Conservation (phyloP, 306 rosid species). For the Myrica gale region DNA sequence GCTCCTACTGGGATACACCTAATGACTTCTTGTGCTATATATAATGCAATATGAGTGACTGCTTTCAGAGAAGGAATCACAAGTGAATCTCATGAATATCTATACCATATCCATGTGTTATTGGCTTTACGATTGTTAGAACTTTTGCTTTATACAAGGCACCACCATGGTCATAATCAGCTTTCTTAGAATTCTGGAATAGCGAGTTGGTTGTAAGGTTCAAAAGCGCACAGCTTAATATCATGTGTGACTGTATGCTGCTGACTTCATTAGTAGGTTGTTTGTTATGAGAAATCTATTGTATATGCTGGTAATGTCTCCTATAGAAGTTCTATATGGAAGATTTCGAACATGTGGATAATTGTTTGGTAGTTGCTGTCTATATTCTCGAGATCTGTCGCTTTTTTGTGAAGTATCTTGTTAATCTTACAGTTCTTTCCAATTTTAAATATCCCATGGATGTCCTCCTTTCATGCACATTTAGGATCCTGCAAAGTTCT, state of each 20-base stretch:
- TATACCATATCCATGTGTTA: not conserved
- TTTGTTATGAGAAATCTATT: not conserved
- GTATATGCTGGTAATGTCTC: not conserved
- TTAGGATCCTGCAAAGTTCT: conserved; percentile 85
- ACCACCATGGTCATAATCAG: not conserved
- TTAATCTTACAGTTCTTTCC: too few relatives aligned
- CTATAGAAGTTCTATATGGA: not conserved
- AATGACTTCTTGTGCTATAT: conserved; percentile 1
- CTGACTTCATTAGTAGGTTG: not conserved
- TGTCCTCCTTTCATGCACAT: conserved; percentile 16
- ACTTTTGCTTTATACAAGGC: not conserved
- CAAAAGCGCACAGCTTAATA: not conserved
- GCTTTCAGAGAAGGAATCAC: not conserved
- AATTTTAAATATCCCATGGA: too few relatives aligned
- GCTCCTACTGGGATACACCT: not conserved
- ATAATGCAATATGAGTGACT: not conserved
- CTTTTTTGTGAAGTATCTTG: too few relatives aligned
- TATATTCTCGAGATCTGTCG: not conserved
- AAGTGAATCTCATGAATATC: not conserved
- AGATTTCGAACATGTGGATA: not conserved
- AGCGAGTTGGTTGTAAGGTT: not conserved
- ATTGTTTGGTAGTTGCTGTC: not conserved
- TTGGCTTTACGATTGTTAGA: not conserved
- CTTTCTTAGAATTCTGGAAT: not conserved
- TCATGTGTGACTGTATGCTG: not conserved